These are phyloP conservation scores for Pseudogymnoascus sp. DNA, from an alignment of 2,329 filamentous ascomycete genomes.

Conservation along the genomic window DNA sequence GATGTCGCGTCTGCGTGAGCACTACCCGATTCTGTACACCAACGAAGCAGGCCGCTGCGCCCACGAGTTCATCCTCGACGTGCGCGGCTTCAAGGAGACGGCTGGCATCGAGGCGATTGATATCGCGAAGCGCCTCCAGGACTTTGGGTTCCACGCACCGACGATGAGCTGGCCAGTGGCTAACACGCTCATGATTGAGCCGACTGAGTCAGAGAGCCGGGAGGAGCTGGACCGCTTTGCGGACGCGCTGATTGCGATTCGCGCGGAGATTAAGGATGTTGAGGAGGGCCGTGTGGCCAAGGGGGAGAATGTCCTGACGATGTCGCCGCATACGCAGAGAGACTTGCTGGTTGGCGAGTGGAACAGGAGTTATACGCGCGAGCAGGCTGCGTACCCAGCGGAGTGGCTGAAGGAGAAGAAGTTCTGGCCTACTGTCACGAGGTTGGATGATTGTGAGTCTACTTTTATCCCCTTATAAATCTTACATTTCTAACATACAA, in stretches of 20 bases:
- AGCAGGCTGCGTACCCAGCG: constrained; percentile 81
- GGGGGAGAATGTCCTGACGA: constrained; percentile 79
- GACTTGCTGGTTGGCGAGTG: constrained; percentile 73
- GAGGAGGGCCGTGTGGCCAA: constrained; percentile 71
- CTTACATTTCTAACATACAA: constrained; percentile 16
- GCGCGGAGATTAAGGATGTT: constrained; percentile 73
- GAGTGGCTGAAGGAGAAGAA: constrained; percentile 86
- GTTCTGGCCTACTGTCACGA: constrained; percentile 86
- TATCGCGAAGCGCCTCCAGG: constrained; percentile 90
- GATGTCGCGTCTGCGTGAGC: constrained; percentile 72
- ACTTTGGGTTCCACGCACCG: constrained; percentile 94
- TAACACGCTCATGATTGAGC: constrained; percentile 97
- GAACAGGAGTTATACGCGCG: constrained; percentile 72
- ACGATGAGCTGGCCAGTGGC: constrained; percentile 96
- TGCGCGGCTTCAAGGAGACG: constrained; percentile 73
- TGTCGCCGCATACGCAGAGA: constrained; percentile 75
- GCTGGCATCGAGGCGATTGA: constrained; percentile 86
- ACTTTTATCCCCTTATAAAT: constrained; percentile 12
- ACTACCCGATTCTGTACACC: constrained; percentile 91
- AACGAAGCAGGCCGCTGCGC: constrained; percentile 83
- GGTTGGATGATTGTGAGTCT: constrained; percentile 76
- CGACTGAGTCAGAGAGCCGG: constrained; percentile 87
- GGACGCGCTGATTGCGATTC: constrained; percentile 79
- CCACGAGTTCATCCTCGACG: constrained; percentile 94
- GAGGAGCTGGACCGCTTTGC: constrained; percentile 91